Conservation (phyloP, 1,284 basidiomycete species). For the Clitocybe nebularis region DNA sequence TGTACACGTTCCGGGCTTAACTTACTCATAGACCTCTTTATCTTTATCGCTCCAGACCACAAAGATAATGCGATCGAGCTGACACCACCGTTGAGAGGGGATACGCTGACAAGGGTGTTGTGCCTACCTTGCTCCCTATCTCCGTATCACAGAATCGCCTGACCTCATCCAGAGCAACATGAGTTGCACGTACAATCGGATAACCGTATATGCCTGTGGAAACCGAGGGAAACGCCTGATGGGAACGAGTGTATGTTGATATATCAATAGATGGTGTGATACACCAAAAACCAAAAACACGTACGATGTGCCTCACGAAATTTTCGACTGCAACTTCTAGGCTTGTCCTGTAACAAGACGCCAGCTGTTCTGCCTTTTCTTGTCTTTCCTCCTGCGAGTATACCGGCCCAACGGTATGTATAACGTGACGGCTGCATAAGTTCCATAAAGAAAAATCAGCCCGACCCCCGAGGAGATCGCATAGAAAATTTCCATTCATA, state of each 20-base stretch:
- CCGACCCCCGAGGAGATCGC: conserved; percentile 4
- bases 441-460: not conserved
- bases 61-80: conserved; percentile 75
- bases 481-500: not conserved
- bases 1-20: conserved; percentile 22
- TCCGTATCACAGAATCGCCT: conserved; percentile 57
- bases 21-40: conserved; percentile 31
- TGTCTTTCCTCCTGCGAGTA: conserved; percentile 47
- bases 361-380: conserved; percentile 51
- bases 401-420: conserved; percentile 90
- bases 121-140: conserved; percentile 44
- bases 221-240: conserved; percentile 75
- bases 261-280: not conserved
- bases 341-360: conserved; percentile 70
- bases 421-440: conserved; percentile 60
- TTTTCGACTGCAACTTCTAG: conserved; percentile 62
- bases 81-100: conserved; percentile 2
- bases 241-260: not conserved
- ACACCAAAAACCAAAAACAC: conserved; percentile 22
- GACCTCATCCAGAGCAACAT: conserved; percentile 60
- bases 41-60: conserved; percentile 70
- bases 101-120: not conserved
- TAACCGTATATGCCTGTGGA: conserved; percentile 82
- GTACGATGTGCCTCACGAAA: conserved; percentile 62
- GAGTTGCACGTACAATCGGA: conserved; percentile 69